phyloP scores from a whole-genome alignment of 1,284 basidiomycete genomes.

The Tylopilus orsonianus region DNA sequence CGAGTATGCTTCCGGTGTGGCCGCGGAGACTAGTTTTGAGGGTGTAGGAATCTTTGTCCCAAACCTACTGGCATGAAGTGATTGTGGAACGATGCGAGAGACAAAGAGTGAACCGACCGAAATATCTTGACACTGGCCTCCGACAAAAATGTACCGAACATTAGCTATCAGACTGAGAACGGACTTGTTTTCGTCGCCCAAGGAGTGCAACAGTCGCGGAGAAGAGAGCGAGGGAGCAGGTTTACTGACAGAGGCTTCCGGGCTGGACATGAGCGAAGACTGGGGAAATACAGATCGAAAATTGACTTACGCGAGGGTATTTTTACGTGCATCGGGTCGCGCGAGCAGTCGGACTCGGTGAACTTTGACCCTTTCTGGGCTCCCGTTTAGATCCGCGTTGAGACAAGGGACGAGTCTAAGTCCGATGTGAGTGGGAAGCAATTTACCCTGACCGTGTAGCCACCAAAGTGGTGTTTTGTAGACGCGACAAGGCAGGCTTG shows the following conservation, averaged over 20 bases:
- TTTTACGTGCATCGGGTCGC: constrained; percentile 8
- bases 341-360: constrained; percentile 2
- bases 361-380: neutral
- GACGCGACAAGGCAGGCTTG: too few species aligned
- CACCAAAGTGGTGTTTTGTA: too few species aligned
- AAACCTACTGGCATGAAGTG: constrained; percentile 56
- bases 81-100: neutral
- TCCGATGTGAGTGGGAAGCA: too few species aligned
- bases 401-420: neutral
- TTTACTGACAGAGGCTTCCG: constrained; percentile 59
- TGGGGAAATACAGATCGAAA: neutral
- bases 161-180: constrained; percentile 78
- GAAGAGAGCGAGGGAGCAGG: constrained; percentile 40
- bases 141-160: constrained; percentile 76
- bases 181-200: constrained; percentile 67
- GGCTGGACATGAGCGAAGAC: constrained; percentile 14
- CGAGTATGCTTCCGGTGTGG: constrained; percentile 85
- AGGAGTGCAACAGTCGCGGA: constrained; percentile 62
- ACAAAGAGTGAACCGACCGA: constrained; percentile 21
- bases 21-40: constrained; percentile 76
- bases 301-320: constrained; percentile 29
- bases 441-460: too few species aligned
- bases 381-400: constrained; percentile 5
- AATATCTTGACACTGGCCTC: constrained; percentile 78
- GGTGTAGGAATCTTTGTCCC: constrained; percentile 72